These are phyloP conservation scores for Ormosia emarginata DNA, from an alignment of 306 rosid genomes.

Conservation along the genomic window DNA sequence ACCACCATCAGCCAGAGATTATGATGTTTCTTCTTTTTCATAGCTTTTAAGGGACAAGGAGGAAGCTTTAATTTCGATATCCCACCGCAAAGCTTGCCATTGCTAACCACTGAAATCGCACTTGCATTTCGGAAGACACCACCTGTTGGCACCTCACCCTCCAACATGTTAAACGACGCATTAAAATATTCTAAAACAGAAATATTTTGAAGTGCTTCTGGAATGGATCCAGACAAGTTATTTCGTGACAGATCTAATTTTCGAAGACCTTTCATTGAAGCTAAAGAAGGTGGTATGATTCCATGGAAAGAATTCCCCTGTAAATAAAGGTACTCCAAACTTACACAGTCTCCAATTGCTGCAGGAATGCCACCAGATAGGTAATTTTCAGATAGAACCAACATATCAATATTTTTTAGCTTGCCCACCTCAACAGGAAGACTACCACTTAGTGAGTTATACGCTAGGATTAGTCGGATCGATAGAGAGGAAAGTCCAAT, in stretches of 20 bases:
- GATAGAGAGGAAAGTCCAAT: not conserved
- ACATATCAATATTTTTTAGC: not conserved
- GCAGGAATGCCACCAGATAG: not conserved
- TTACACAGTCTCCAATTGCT: not conserved
- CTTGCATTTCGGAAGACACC: not conserved
- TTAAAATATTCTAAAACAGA: not conserved
- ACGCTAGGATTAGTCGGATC: not conserved
- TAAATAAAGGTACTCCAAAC: constrained; percentile 2
- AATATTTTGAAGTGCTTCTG: not conserved
- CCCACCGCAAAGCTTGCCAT: not conserved
- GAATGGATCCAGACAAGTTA: not conserved
- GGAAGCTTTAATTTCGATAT: not conserved
- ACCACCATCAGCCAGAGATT: not conserved
- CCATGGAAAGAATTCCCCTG: constrained; percentile 6
- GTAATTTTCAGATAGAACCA: not conserved
- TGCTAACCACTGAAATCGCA: not conserved
- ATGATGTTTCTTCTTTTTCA: not conserved
- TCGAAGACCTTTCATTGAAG: not conserved
- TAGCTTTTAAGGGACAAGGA: not conserved
- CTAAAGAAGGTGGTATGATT: not conserved
- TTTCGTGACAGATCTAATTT: not conserved
- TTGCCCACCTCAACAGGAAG: not conserved
- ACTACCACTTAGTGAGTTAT: not conserved
- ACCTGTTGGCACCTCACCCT: not conserved
- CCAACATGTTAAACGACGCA: not conserved